phyloP scores from a whole-genome alignment of 441 rosid species.

The Pelargonium myrrhifolium region DNA sequence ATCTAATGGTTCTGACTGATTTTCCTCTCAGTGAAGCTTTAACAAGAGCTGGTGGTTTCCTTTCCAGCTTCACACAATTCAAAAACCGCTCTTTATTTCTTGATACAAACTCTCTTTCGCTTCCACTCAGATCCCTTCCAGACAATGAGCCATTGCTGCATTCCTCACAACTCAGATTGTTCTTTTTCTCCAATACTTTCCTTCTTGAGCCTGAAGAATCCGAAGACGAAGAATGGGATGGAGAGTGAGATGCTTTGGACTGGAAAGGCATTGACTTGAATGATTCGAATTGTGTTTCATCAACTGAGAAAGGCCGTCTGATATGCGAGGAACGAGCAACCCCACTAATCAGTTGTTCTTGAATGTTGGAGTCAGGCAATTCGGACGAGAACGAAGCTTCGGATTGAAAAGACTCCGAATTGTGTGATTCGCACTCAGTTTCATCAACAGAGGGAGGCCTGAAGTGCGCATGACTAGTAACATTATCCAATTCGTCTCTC shows the following conservation, averaged over 20 bases:
- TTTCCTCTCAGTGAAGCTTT: too few relatives aligned
- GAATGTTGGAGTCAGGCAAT: constrained; percentile 1
- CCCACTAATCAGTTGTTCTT: neutral
- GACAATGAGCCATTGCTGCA: too few relatives aligned
- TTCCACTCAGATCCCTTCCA: too few relatives aligned
- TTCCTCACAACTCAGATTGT: too few relatives aligned
- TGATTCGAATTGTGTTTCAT: neutral
- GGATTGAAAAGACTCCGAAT: neutral
- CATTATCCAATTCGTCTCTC: neutral
- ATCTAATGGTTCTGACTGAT: too few relatives aligned
- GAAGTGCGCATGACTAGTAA: neutral
- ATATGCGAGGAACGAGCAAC: too few relatives aligned
- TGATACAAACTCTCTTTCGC: too few relatives aligned
- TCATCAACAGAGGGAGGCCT: neutral
- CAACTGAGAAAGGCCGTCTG: neutral
- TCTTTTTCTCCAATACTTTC: too few relatives aligned
- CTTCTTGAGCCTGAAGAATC: neutral
- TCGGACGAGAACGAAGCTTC: neutral
- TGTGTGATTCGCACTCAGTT: neutral
- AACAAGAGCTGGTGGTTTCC: too few relatives aligned
- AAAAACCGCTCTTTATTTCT: too few relatives aligned
- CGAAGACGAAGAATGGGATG: neutral
- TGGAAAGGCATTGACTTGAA: neutral
- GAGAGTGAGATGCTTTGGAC: neutral
- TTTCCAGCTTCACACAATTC: too few relatives aligned